Evolutionary conservation across 1,284 basidiomycete genomes (phyloP).

Genomic region (Apiotrichum sp.): DNA sequence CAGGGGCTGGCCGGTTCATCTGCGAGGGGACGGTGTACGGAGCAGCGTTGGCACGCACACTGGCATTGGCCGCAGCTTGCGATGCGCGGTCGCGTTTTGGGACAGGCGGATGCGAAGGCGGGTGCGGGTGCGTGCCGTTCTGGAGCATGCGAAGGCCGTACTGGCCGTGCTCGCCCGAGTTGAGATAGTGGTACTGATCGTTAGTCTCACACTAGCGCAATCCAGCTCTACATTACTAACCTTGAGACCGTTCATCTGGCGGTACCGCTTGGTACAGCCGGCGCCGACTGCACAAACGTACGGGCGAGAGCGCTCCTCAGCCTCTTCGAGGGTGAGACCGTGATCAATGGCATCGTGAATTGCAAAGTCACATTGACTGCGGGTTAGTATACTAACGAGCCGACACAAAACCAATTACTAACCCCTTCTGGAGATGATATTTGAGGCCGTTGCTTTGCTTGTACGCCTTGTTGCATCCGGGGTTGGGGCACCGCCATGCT

Average conservation of each 20-base stretch:
- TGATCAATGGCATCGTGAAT: slow-evolving; percentile 63
- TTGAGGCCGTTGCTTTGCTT: slow-evolving; percentile 96
- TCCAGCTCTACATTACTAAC: neutral
- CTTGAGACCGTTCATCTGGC: slow-evolving; percentile 90
- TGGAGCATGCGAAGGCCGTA: slow-evolving; percentile 76
- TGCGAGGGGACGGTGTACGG: slow-evolving; percentile 27
- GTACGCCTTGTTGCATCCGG: slow-evolving; percentile 97
- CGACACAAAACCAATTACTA: neutral
- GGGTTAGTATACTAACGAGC: slow-evolving; percentile 50
- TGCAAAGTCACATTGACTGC: slow-evolving; percentile 79
- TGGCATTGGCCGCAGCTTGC: slow-evolving; percentile 8
- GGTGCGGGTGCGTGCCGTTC: slow-evolving; percentile 63
- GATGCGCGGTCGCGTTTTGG: slow-evolving; percentile 18
- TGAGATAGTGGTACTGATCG: slow-evolving; percentile 79
- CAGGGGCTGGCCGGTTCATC: slow-evolving; percentile 3
- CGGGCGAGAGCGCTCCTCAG: slow-evolving; percentile 69
- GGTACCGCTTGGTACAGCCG: slow-evolving; percentile 81
- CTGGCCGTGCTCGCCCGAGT: slow-evolving; percentile 89
- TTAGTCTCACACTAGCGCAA: slow-evolving; percentile 19
- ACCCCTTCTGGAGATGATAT: slow-evolving; percentile 75
- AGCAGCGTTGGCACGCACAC: slow-evolving; percentile 11
- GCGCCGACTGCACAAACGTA: slow-evolving; percentile 86
- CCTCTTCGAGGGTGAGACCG: slow-evolving; percentile 71
- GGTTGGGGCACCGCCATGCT: slow-evolving; percentile 93
- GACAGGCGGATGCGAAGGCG: slow-evolving; percentile 27